Base-by-base conservation (phyloP, 2,329 filamentous ascomycete species). In the Ceratocystis variospora region DNA sequence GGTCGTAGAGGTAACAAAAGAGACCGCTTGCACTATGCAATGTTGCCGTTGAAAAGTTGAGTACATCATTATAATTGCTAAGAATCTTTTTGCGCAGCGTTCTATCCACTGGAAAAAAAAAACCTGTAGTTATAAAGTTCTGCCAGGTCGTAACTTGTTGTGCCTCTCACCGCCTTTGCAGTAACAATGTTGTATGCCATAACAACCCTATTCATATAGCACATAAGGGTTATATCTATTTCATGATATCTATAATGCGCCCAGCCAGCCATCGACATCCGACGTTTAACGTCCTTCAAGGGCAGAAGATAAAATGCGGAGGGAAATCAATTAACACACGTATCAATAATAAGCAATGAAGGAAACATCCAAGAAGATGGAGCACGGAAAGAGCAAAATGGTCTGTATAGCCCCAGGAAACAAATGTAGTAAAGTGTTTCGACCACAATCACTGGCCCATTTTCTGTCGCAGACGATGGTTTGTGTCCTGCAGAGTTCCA, bases 391-490 rank as follows among this genome's bases (percentile, higher is more conserved):
- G 37, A 41, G 37, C 37, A 41, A 41, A 46, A 33, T 22, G 44
- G 28, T 10, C 6, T 45, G 17, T 28, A 48, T 2, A 50, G 19
- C 22, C 25, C 61, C 25, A 45, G 15, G 19, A 61, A 61, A 19
- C 5, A 48, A 63, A 31, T 15, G 6, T 15, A 22, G 46, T 7
- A 33, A 46, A 59, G 45, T 28, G 28, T 28, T 17, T 28, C 17
- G 10, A 37, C 19, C 55, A 5, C n/a, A 59, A 55, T 48, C 28
- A 67, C 62, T 59, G 62, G 44, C 66, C 66, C 66, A 67, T 67
- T 57, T 67, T 67, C 66, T 67, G 66, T 48, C 62, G 63, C 41
- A 67, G 66, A 48, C 66, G 66, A 55, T 67, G 62, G 66, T 67
- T 67, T 10, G 66, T 67, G 63, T 67, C 63, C 48, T 65, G 63